Evolutionary conservation across 805 yeast genomes (phyloP).

Genomic region (Barnettozyma botsteinii): DNA sequence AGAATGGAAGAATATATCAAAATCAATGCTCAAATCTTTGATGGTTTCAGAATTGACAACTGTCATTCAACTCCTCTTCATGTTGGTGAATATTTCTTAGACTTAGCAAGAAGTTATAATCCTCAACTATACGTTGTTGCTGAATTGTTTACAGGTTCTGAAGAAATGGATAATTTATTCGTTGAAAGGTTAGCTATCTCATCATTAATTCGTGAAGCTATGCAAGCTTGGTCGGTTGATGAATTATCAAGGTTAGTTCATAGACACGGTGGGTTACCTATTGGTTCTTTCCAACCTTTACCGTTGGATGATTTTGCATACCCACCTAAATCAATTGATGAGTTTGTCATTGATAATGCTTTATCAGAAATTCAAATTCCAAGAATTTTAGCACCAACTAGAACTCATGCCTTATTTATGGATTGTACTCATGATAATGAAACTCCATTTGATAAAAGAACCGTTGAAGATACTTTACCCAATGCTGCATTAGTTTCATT

Average conservation of each 20-base stretch:
- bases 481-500: slow-evolving; percentile 92
- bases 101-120: slow-evolving; percentile 77
- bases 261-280: slow-evolving; percentile 91
- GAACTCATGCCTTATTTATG: slow-evolving; percentile 95
- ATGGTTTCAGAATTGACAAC: slow-evolving; percentile 90
- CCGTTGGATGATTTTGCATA: slow-evolving; percentile 72
- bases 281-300: slow-evolving; percentile 81
- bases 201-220: slow-evolving; percentile 89
- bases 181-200: slow-evolving; percentile 89
- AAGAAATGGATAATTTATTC: slow-evolving; percentile 80
- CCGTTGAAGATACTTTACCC: slow-evolving; percentile 90
- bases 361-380: slow-evolving; percentile 67
- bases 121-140: slow-evolving; percentile 92
- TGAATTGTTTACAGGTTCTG: slow-evolving; percentile 90
- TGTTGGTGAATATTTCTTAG: slow-evolving; percentile 85
- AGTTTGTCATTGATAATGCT: slow-evolving; percentile 21
- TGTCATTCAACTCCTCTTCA: slow-evolving; percentile 95
- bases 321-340: slow-evolving; percentile 40
- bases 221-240: slow-evolving; percentile 89
- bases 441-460: slow-evolving; percentile 81
- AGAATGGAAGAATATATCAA: slow-evolving; percentile 77
- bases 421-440: slow-evolving; percentile 97
- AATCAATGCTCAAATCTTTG: slow-evolving; percentile 64
- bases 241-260: slow-evolving; percentile 85
- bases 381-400: slow-evolving; percentile 52